phyloP scores from a whole-genome alignment of 441 rosid species.

The Corymbia calophylla region DNA sequence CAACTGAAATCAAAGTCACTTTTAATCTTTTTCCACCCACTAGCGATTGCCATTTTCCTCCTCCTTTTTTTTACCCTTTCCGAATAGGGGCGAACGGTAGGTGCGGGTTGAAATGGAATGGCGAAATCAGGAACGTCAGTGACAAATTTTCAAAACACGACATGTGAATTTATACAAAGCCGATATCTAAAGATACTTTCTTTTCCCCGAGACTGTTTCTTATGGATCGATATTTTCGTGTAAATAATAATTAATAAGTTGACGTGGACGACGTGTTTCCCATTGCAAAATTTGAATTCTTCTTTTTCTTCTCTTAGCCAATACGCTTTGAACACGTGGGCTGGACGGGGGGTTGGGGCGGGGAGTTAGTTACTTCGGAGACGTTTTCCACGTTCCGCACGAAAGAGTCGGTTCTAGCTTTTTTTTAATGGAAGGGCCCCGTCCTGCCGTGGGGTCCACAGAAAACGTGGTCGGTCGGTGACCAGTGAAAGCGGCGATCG shows the following conservation, averaged over 20 bases:
- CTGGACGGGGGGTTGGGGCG: neutral
- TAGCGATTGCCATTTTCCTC: neutral
- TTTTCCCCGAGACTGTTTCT: neutral
- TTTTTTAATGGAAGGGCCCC: neutral
- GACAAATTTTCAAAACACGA: neutral
- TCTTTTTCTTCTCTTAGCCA: neutral
- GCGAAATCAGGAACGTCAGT: neutral
- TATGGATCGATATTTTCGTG: neutral
- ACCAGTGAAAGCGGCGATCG: neutral
- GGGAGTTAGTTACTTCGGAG: neutral
- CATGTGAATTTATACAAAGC: neutral
- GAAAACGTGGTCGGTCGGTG: neutral
- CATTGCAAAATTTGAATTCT: neutral
- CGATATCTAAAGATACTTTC: fast-evolving
- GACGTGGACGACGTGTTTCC: neutral
- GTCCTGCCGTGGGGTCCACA: neutral
- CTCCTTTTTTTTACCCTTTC: neutral
- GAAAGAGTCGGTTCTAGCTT: neutral
- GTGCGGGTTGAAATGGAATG: neutral
- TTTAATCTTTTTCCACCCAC: neutral
- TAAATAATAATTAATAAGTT: neutral
- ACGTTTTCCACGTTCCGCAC: neutral
- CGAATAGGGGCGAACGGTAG: neutral
- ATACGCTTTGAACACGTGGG: neutral
- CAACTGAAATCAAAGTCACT: neutral